These are phyloP conservation scores for Neofusicoccum umdonicola DNA, from an alignment of 2,329 filamentous ascomycete genomes.

Conservation along the genomic window DNA sequence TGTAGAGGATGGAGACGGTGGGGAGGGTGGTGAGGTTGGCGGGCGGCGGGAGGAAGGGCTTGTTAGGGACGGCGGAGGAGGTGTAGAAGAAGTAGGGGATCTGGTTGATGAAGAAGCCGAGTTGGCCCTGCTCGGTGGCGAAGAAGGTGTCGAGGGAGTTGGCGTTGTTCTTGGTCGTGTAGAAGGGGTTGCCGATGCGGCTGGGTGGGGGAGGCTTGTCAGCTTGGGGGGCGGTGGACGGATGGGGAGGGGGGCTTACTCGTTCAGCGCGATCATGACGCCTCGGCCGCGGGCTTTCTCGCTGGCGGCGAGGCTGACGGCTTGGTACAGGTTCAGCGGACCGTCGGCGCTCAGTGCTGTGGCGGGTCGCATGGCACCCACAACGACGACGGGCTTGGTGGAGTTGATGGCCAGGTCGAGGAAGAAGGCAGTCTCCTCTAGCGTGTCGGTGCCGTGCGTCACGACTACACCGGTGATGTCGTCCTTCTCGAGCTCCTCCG, in stretches of 20 bases:
- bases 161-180: conserved; percentile 61
- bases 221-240: no score
- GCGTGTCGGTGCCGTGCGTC: conserved; percentile 65
- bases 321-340: conserved; percentile 60
- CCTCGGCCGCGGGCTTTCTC: conserved; percentile 50
- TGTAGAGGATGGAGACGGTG: conserved; percentile 57
- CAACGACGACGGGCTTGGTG: conserved; percentile 59
- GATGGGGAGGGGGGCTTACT: conserved; percentile 28
- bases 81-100: conserved; percentile 61
- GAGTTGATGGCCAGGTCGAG: conserved; percentile 57
- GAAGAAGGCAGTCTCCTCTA: conserved; percentile 65
- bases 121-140: conserved; percentile 54
- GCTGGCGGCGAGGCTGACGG: conserved; percentile 55
- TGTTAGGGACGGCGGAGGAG: conserved; percentile 47
- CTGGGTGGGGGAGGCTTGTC: background rate
- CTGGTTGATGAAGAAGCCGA: conserved; percentile 59
- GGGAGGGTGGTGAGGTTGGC: conserved; percentile 43
- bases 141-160: conserved; percentile 64
- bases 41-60: conserved; percentile 20
- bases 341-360: conserved; percentile 63
- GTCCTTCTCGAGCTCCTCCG: conserved; percentile 47
- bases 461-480: conserved; percentile 52
- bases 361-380: conserved; percentile 62
- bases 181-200: conserved; percentile 58
- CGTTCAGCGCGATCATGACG: conserved; percentile 61